Percentiles rank a stretch among this genome's conserved stretches.
phyloP scores from a whole-genome alignment of 805 yeast species.

The Candida fluviatilis region DNA sequence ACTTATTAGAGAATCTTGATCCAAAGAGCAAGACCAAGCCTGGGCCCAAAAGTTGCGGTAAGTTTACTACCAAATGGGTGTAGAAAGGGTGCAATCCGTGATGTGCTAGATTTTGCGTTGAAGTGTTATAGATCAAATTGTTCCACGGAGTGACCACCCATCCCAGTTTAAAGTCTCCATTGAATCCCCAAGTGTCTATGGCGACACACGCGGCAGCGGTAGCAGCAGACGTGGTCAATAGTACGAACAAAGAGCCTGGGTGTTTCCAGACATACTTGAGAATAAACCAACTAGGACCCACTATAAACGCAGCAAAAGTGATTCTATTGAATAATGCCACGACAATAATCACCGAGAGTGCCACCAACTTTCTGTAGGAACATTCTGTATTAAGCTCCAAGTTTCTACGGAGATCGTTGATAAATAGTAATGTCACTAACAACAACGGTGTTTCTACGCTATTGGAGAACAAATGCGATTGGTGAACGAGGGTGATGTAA shows the following conservation, averaged over 20 bases:
- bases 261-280: slow-evolving; percentile 37
- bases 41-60: slow-evolving; percentile 86
- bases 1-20: slow-evolving; percentile 26
- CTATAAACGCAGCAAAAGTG: slow-evolving; percentile 73
- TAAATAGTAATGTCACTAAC: slow-evolving; percentile 45
- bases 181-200: slow-evolving; percentile 52
- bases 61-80: slow-evolving; percentile 68
- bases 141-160: slow-evolving; percentile 68
- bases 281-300: slow-evolving; percentile 55
- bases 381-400: slow-evolving; percentile 8
- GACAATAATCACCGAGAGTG: slow-evolving; percentile 29
- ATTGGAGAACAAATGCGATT: slow-evolving; percentile 88
- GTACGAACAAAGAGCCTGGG: slow-evolving; percentile 20
- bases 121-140: slow-evolving; percentile 67
- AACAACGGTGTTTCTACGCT: slow-evolving; percentile 67
- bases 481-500: slow-evolving; percentile 74
- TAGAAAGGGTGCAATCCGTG: slow-evolving; percentile 85
- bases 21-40: slow-evolving; percentile 43
- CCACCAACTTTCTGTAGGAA: slow-evolving; percentile 6
- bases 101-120: slow-evolving; percentile 50
- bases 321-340: slow-evolving; percentile 82
- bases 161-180: slow-evolving; percentile 7
- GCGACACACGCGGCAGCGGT: slow-evolving; percentile 19
- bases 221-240: slow-evolving; percentile 27
- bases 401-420: slow-evolving; percentile 36